Evolutionary conservation across 1,284 basidiomycete genomes (phyloP).

Genomic region (Rhodotorula glutinis): DNA sequence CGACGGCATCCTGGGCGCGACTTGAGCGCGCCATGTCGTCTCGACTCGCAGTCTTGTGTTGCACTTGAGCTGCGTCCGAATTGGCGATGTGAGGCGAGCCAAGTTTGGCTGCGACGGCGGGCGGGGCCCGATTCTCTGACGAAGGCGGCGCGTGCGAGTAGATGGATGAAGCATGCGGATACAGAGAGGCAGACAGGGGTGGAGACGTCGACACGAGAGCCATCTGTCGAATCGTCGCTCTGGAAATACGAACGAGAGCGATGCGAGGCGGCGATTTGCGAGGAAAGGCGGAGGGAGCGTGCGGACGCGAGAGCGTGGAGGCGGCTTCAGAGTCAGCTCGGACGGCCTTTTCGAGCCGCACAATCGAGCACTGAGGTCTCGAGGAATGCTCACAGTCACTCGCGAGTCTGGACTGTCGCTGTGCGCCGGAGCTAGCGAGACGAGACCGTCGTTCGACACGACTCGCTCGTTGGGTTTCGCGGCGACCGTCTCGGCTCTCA

Average conservation of each 20-base stretch:
- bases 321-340: no score
- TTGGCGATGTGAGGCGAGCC: background rate
- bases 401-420: no score
- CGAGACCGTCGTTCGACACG: no score
- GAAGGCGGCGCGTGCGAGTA: background rate
- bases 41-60: background rate
- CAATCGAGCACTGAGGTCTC: no score
- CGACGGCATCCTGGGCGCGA: background rate
- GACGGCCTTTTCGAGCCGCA: no score
- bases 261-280: background rate
- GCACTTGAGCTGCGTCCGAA: background rate
- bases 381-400: no score
- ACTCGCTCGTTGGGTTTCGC: no score
- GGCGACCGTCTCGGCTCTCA: no score
- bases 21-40: background rate
- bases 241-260: background rate
- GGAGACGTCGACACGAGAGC: constrained; percentile 24
- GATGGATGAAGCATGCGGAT: constrained; percentile 1
- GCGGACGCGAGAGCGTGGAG: no score
- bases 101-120: background rate
- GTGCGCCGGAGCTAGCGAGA: no score
- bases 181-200: constrained; percentile 8
- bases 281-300: no score
- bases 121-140: background rate
- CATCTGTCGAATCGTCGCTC: background rate